A percentile compares a stretch with the other conserved stretches of the same genome.
Evolutionary conservation across 208 protist species (phyloP).

Genomic region (Crithidia mellificae): DNA sequence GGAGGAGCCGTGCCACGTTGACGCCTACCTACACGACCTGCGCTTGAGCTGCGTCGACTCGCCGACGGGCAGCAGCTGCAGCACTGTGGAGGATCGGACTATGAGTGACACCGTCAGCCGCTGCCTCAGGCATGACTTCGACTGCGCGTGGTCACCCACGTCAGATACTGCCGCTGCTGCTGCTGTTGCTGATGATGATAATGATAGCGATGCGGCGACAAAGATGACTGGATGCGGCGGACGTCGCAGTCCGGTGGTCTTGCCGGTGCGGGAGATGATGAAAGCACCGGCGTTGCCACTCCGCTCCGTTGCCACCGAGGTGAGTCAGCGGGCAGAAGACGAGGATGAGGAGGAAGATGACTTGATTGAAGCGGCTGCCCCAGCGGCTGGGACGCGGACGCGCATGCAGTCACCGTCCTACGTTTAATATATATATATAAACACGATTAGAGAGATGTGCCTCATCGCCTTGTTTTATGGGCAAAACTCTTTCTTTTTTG

Average conservation of each 20-base stretch:
- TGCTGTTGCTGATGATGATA: neutral
- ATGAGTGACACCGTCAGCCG: constrained; percentile 17
- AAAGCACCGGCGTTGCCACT: constrained; percentile 1
- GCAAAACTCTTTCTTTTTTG: too few relatives aligned
- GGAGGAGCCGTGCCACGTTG: too few relatives aligned
- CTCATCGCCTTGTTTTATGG: neutral
- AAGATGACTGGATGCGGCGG: too few relatives aligned
- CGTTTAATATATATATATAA: neutral
- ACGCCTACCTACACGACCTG: neutral
- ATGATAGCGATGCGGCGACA: neutral
- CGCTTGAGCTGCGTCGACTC: constrained; percentile 2
- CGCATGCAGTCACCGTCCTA: constrained; percentile 32
- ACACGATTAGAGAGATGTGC: neutral
- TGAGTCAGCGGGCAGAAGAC: neutral
- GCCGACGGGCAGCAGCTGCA: constrained; percentile 16
- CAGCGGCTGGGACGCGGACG: constrained; percentile 31
- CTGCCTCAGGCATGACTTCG: constrained; percentile 23
- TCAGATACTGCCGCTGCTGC: too few relatives aligned
- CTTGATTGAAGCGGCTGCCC: constrained; percentile 12
- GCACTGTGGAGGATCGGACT: constrained; percentile 16
- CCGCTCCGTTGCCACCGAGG: constrained; percentile 2
- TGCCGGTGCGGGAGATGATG: constrained; percentile 1
- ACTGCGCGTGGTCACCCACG: constrained; percentile 11
- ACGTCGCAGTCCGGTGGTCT: constrained; percentile 1
- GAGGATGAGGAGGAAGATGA: constrained; percentile 18